Evolutionary conservation across 352 stramenopile species (phyloP).

Genomic region (Pythium graminicola): DNA sequence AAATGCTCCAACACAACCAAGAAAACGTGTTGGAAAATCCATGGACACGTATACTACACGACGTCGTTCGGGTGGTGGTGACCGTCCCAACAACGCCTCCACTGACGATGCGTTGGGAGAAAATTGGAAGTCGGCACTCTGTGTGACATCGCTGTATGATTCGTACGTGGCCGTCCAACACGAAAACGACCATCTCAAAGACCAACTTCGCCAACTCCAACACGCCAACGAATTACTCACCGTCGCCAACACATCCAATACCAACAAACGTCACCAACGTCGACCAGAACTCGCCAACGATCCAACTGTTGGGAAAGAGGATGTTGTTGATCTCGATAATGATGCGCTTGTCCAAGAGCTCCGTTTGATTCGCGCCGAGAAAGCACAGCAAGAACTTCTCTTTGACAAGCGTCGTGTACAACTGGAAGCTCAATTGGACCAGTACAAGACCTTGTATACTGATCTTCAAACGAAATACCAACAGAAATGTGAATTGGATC

Average conservation of each 20-base stretch:
- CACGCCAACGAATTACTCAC: conserved; percentile 30
- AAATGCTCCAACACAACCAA: background rate
- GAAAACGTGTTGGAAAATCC: background rate
- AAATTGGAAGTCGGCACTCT: conserved; percentile 70
- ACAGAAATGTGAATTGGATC: conserved; percentile 44
- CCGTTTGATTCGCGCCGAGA: conserved; percentile 43
- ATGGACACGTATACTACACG: background rate
- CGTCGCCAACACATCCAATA: background rate
- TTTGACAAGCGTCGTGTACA: conserved; percentile 32
- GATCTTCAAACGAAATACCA: conserved; percentile 50
- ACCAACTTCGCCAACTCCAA: conserved; percentile 23
- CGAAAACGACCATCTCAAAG: conserved; percentile 39
- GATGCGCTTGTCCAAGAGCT: conserved; percentile 34
- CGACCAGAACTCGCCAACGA: background rate
- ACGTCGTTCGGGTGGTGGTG: background rate
- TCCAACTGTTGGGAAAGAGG: conserved; percentile 4
- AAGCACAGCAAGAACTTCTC: conserved; percentile 31
- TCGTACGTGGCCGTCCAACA: conserved; percentile 58
- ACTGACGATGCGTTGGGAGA: conserved; percentile 25
- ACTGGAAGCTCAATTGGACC: conserved; percentile 24
- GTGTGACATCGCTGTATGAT: conserved; percentile 71
- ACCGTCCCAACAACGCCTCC: conserved; percentile 22
- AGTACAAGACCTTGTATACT: conserved; percentile 29
- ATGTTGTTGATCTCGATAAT: conserved; percentile 16
- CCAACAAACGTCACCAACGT: conserved; percentile 1